Evolutionary conservation across 2,329 filamentous ascomycete species (phyloP).

Genomic region (Nigrograna mackinnonii): DNA sequence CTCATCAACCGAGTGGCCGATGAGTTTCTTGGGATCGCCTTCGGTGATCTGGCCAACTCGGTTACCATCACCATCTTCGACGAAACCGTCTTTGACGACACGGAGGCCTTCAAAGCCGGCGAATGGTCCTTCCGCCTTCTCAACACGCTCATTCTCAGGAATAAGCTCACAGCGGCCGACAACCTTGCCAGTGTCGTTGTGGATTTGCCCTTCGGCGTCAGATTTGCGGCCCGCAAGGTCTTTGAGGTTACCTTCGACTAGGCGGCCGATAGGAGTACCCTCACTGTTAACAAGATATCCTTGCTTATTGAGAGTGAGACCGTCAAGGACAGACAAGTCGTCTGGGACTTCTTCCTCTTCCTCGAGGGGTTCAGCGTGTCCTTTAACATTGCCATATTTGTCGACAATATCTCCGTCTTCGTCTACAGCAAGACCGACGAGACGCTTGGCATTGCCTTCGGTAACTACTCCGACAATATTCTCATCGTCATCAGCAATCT

Average conservation of each 20-base stretch:
- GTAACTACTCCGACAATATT: slow-evolving; percentile 58
- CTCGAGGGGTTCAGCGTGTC: slow-evolving; percentile 60
- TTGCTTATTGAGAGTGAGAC: slow-evolving; percentile 60
- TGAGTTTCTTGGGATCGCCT: slow-evolving; percentile 72
- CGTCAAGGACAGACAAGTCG: slow-evolving; percentile 58
- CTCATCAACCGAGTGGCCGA: slow-evolving; percentile 75
- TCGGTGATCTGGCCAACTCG: slow-evolving; percentile 72
- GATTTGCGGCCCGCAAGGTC: slow-evolving; percentile 61
- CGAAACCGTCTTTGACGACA: slow-evolving; percentile 70
- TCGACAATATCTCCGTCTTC: slow-evolving; percentile 67
- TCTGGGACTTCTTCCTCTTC: slow-evolving; percentile 50
- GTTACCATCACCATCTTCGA: slow-evolving; percentile 78
- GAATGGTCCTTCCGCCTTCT: slow-evolving; percentile 67
- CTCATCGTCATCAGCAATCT: slow-evolving; percentile 54
- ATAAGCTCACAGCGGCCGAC: slow-evolving; percentile 62
- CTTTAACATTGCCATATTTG: slow-evolving; percentile 64
- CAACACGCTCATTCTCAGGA: slow-evolving; percentile 59
- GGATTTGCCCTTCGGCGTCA: slow-evolving; percentile 59
- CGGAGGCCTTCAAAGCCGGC: slow-evolving; percentile 67
- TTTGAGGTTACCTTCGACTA: slow-evolving; percentile 60
- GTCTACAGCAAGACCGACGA: slow-evolving; percentile 62
- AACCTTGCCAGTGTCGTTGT: slow-evolving; percentile 59
- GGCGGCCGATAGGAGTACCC: slow-evolving; percentile 58
- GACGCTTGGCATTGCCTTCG: slow-evolving; percentile 63
- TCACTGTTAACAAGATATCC: slow-evolving; percentile 59